Evolutionary conservation across 495 filamentous ascomycete genomes (phyloP), one percentile per base, ranked within the genome.

Genomic region (Daldinia vernicosa): DNA sequence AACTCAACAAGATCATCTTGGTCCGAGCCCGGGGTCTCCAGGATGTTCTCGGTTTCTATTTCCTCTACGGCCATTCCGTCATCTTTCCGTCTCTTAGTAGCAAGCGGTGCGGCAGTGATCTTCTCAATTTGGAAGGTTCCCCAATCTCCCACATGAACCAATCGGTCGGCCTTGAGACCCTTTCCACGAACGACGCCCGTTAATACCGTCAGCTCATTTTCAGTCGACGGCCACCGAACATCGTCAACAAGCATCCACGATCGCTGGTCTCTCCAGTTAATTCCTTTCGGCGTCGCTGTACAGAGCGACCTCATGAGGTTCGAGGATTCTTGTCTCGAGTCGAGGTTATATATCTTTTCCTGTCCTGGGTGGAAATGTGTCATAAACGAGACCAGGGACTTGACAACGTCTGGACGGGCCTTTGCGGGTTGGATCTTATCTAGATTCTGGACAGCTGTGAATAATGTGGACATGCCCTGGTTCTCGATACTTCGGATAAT

Each of bases 241-340:
- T 93, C 87, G 69, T 99, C 95, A 7, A 94, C 88, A 26, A 97
- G 82, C 90, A 99, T 92, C 91, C 95, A 99, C 70, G 93, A 95
- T 67, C 95, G 85, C 66, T 96, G 90, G 65, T 98, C 96, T 73
- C 96, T 88, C 95, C 95, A 99, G 51, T 88, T 84, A 19, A 99
- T 86, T 8, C 96, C 96, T 79, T 97, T 98, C 24, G 96, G 95
- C 9, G 89, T 93, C 6, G 89, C 90, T 59, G 90, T 96, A 80
- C 95, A 99, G 15, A 99, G 80, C 19, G 92, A 94, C 22, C 96
- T 89, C 76, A 98, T 91, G 14, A 95, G 81, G 73, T 97, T 98
- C 9, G 91, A 86, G 77, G 91, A 93, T 76, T 99, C 95, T 76
- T 96, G 94, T 76, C 90, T 82, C 8, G 89, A 93, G 70, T 97